phyloP scores from a whole-genome alignment of 169 alveolate species.

The Plasmodium chabaudi region DNA sequence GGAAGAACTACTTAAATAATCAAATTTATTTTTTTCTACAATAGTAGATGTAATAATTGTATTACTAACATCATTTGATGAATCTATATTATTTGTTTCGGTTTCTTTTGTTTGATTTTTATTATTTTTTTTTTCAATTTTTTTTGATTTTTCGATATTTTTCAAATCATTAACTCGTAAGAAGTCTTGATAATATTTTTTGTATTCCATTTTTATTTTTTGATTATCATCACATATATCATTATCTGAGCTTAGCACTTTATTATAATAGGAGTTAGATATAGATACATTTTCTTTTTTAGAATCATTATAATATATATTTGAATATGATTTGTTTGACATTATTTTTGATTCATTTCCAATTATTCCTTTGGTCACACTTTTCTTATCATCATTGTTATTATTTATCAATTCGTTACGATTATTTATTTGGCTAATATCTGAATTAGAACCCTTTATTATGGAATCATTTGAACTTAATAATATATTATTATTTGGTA shows the following conservation, averaged over 20 bases:
- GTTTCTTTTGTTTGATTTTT: no score
- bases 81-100: no score
- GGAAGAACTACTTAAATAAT: not conserved
- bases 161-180: constrained; percentile 19
- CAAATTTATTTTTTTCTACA: not conserved
- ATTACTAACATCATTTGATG: no score
- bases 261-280: no score
- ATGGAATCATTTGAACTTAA: no score
- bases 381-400: not conserved
- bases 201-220: not conserved
- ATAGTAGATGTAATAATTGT: no score
- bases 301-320: no score
- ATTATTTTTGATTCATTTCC: not conserved
- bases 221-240: constrained; percentile 8
- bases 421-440: not conserved
- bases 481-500: no score
- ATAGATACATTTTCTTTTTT: no score
- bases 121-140: no score
- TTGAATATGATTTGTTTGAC: not conserved
- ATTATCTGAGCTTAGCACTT: not conserved
- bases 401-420: not conserved
- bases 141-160: constrained; percentile 3
- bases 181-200: constrained; percentile 32
- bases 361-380: not conserved
- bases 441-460: not conserved